These are phyloP conservation scores for Suillus brevipes DNA, from an alignment of 768 basidiomycete species.

Conservation along the genomic window DNA sequence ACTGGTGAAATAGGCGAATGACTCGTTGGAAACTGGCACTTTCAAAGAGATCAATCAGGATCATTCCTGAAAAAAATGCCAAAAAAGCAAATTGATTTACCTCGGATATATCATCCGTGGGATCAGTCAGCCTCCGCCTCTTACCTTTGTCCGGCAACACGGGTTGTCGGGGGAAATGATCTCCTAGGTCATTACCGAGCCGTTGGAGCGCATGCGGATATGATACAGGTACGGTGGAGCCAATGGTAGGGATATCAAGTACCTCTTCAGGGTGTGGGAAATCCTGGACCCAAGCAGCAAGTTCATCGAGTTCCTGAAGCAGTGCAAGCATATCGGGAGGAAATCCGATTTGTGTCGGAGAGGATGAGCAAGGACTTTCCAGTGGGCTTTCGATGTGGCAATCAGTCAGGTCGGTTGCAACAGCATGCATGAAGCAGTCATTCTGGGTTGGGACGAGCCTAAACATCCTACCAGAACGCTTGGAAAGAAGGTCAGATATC, in stretches of 20 bases:
- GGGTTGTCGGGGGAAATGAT: not conserved
- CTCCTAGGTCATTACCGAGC: not conserved
- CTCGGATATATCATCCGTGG: not conserved
- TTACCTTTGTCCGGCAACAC: conserved; percentile 22
- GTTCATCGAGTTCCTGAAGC: conserved; percentile 27
- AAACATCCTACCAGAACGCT: conserved; percentile 21
- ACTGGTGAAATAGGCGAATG: not conserved
- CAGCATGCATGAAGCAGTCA: conserved; percentile 19
- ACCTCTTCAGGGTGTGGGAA: conserved; percentile 18
- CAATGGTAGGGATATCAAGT: not conserved
- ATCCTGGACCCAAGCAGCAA: conserved; percentile 27
- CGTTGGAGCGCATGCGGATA: conserved; percentile 1
- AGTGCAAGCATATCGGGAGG: conserved; percentile 29
- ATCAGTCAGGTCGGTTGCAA: conserved; percentile 8
- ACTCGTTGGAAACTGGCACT: not conserved
- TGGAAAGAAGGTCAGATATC: conserved; percentile 12
- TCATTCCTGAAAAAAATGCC: not conserved
- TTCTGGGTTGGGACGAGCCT: conserved; percentile 17
- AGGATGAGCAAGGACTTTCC: conserved; percentile 3
- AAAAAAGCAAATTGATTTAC: not conserved
- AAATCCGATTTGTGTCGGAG: conserved; percentile 17
- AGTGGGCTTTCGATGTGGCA: not conserved
- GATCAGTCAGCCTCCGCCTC: conserved; percentile 15
- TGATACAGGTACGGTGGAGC: conserved; percentile 1
- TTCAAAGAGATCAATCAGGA: not conserved